Base-by-base conservation (phyloP, 805 yeast genomes). In the Hanseniaspora guilliermondii region DNA sequence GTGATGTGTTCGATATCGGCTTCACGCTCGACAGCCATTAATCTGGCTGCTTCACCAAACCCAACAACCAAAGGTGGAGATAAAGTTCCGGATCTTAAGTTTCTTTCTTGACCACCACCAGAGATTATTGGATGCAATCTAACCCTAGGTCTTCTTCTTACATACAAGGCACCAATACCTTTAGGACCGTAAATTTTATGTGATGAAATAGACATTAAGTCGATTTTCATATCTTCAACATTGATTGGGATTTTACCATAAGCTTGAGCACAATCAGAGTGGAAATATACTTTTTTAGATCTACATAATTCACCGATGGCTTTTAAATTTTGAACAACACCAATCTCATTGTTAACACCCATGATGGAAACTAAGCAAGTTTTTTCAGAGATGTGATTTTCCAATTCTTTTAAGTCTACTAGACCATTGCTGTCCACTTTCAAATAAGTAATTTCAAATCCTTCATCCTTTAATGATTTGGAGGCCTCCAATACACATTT, bases 91-190 rank as follows among this genome's bases (percentile, higher is more conserved):
- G 96, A 85, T 71, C 98, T 79, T 64, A 93, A 75, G 57, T 98
- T 98, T 74, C 98, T 84, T 73, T 93, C 98, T 73, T 93, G 98
- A 53, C 98, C 98, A 71, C 98, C 98, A 60, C 98, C 98, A 57
- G 88, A 84, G 61, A 93, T 85, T 54, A 93, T 74, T 22, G 98
- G 96, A 60, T 89, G 97, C 58, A 93, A 68, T 77, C 98, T 85
- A 49, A 93, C 98, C 71, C 98, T 83, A 58, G 98, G 98, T 70
- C 98, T 83, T 76, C 98, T 85, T 72, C 98, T 82, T 39, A 93
- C 91, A 65, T 77, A 93, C 61, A 89, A 75, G 9, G 98, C 98
- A 64, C 98, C 98, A 57, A 88, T 79, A 58, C 98, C 98, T 79
- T 83, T 93, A 61, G 98, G 98, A 6, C 98, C 98, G 70, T 93